Evolutionary conservation across 805 yeast species (phyloP), one percentile per base, ranked within the genome.

Genomic region (Zygosaccharomyces rouxii): DNA sequence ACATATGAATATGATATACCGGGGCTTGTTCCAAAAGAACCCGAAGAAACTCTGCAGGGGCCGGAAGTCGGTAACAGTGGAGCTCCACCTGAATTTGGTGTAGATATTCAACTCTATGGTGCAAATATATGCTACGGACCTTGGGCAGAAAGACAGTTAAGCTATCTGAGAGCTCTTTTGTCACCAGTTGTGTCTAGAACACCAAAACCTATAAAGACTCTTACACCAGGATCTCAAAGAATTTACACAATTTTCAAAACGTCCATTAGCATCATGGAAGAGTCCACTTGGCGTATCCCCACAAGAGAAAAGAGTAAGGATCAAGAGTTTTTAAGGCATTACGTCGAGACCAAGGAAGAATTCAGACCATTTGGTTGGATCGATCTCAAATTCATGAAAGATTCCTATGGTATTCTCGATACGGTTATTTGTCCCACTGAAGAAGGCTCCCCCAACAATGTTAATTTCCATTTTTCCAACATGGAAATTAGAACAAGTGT

Each of bases 101-200:
- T 84, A 6, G 84, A 84, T 45, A 44, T 90, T 7, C 72, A 72
- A 11, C 54, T 88, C 2, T 72, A 77, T 1, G 76, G 78, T 47
- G 81, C 89, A 0, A 81, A 86, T 0, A 68, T 89, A 1, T 84
- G 84, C 55, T 90, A 88, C 61, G 99, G 99, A 0, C 96, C 99
- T 0, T 92, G 97, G 97, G 86, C 97, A 0, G 95, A 94, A 50
- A 79, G 92, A 31, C 95, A 94, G 64, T 65, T 96, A 14, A 73
- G 73, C 2, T 77, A 81, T 1, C 58, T 90, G 7, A 89, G 84
- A 48, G 67, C 72, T 13, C 69, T 83, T 67, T 69, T 94, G 21
- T 79, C 84, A 48, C 99, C 99, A 0, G 63, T 76, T 0, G 62
- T 80, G 4, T 78, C 84, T 22, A 67, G 83, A 41, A 87, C 89